These are phyloP conservation scores for Erodium trifolium DNA, from an alignment of 441 rosid genomes.

Conservation along the genomic window DNA sequence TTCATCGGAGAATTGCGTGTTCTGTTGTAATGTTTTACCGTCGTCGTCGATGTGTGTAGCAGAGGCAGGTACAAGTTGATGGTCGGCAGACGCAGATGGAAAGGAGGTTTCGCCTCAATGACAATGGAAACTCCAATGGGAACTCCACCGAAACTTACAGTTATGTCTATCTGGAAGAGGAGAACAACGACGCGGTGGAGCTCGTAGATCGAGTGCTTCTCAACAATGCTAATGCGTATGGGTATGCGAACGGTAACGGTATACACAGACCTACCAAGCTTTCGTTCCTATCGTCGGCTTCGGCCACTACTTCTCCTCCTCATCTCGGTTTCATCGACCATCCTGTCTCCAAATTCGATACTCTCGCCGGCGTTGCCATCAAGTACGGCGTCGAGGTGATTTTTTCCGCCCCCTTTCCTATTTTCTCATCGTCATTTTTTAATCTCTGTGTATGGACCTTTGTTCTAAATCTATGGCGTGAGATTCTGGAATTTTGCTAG, in stretches of 20 bases:
- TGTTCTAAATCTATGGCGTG: not conserved
- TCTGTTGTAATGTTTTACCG: no score
- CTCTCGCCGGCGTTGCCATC: slow-evolving; percentile 40
- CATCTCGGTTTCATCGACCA: slow-evolving; percentile 23
- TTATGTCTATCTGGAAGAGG: not conserved
- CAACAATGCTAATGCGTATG: not conserved
- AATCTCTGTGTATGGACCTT: no score
- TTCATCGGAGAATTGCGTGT: not conserved
- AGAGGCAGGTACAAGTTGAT: not conserved
- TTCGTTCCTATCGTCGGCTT: not conserved
- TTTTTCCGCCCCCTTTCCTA: no score
- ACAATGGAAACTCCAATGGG: not conserved
- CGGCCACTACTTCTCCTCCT: slow-evolving; percentile 8
- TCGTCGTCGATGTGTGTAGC: not conserved
- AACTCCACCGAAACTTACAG: not conserved
- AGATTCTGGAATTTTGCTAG: not conserved
- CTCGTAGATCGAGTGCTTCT: slow-evolving; percentile 8
- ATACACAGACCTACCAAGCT: slow-evolving; percentile 1
- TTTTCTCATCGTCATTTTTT: no score
- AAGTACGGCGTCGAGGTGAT: slow-evolving; percentile 37
- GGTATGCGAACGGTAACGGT: slow-evolving; percentile 10
- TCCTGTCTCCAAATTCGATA: slow-evolving; percentile 29
- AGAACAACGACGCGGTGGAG: not conserved
- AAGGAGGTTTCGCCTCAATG: slow-evolving; percentile 1
- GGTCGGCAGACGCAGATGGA: not conserved